Conservation (phyloP, 768 basidiomycete species). For the Podaxis sp. region DNA sequence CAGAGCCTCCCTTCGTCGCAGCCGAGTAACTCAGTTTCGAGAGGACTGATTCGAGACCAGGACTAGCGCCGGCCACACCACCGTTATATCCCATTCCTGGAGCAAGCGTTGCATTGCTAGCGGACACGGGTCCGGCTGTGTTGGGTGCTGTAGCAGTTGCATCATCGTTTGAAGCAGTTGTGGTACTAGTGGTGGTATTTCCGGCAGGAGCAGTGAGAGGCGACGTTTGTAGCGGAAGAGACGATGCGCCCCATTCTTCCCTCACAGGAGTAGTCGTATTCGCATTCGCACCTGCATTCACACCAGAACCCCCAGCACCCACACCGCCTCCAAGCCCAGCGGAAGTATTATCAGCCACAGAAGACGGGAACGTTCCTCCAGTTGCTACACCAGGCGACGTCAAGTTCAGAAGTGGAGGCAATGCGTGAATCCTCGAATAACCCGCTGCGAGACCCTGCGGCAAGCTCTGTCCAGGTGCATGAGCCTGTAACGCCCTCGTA, state of each 20-base stretch:
- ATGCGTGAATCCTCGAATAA: slow-evolving; percentile 85
- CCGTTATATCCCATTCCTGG: slow-evolving; percentile 35
- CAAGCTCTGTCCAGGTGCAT: slow-evolving; percentile 88
- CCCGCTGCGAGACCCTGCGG: slow-evolving; percentile 93
- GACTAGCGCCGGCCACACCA: slow-evolving; percentile 31
- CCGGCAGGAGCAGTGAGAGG: slow-evolving; percentile 6
- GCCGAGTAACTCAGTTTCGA: slow-evolving; percentile 57
- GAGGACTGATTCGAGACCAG: slow-evolving; percentile 21
- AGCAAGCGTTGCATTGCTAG: slow-evolving; percentile 3
- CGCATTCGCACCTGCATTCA: slow-evolving; percentile 22
- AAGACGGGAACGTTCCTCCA: slow-evolving; percentile 16
- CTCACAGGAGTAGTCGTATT: slow-evolving; percentile 24
- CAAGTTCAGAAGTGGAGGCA: slow-evolving; percentile 40
- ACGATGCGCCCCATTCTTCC: slow-evolving; percentile 24
- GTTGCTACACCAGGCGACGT: slow-evolving; percentile 32
- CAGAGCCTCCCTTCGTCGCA: slow-evolving; percentile 21
- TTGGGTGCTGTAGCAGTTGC: not conserved
- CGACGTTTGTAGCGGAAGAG: slow-evolving; percentile 14
- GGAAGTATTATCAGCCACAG: not conserved
- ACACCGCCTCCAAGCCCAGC: not conserved
- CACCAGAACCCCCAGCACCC: not conserved
- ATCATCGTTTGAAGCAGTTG: slow-evolving; percentile 3
- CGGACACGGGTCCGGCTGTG: not conserved
- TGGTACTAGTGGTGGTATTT: slow-evolving; percentile 9
- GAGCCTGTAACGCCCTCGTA: slow-evolving; percentile 77